A percentile compares a stretch with the other conserved stretches of the same genome.
These are phyloP conservation scores for Talaromyces sp. DNA, from an alignment of 2,329 filamentous ascomycete species.

Conservation along the genomic window DNA sequence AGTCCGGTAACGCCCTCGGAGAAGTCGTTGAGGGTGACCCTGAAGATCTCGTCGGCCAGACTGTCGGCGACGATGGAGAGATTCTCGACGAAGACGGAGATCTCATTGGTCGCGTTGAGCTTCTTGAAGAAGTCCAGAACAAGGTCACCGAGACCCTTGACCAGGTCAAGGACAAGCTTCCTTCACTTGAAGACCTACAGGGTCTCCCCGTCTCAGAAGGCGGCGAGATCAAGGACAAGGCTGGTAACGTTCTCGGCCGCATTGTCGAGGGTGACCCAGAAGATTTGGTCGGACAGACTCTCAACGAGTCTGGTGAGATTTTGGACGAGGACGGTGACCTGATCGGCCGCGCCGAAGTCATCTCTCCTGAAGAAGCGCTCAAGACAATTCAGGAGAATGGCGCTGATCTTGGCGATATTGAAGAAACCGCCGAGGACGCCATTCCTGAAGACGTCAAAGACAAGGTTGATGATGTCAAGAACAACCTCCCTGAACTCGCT, in stretches of 20 bases:
- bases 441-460: neutral
- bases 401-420: constrained; percentile 12
- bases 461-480: constrained; percentile 35
- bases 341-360: constrained; percentile 27
- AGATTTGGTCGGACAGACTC: constrained; percentile 38
- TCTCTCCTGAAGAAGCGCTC: constrained; percentile 12
- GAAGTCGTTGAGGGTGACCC: constrained; percentile 35
- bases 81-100: constrained; percentile 38
- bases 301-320: constrained; percentile 42
- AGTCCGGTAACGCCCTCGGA: constrained; percentile 30
- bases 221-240: constrained; percentile 50
- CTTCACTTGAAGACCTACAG: constrained; percentile 33
- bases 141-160: constrained; percentile 39
- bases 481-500: constrained; percentile 32
- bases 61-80: constrained; percentile 35
- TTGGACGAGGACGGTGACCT: constrained; percentile 37
- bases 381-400: constrained; percentile 27
- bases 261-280: constrained; percentile 42
- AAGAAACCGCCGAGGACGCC: constrained; percentile 21
- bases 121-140: constrained; percentile 24
- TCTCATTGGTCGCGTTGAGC: constrained; percentile 28
- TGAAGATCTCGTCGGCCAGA: constrained; percentile 32
- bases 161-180: constrained; percentile 31
- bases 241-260: constrained; percentile 37
- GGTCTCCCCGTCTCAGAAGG: constrained; percentile 50